Percentiles rank a stretch among this genome's conserved stretches.
These are phyloP conservation scores for Singerocomus inundabilis DNA, from an alignment of 1,284 basidiomycete genomes.

Conservation along the genomic window DNA sequence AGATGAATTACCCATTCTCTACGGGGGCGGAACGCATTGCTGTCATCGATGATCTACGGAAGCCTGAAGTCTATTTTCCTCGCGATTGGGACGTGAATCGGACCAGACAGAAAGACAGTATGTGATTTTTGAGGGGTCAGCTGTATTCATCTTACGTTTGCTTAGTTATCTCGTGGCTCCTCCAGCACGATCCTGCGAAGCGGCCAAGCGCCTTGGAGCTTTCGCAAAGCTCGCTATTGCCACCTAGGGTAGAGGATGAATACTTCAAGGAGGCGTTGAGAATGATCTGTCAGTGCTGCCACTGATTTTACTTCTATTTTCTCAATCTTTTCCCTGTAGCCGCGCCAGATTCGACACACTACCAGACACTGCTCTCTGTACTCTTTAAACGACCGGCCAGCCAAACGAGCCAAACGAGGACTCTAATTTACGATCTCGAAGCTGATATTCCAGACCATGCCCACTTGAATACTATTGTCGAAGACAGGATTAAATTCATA, in stretches of 20 bases:
- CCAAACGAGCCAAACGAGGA: conserved; percentile 57
- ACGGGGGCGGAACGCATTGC: conserved; percentile 86
- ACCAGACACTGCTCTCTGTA: conserved; percentile 66
- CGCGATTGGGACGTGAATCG: conserved; percentile 67
- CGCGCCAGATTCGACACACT: conserved; percentile 70
- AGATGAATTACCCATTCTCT: conserved; percentile 91
- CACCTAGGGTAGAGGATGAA: conserved; percentile 77
- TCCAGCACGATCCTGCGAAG: conserved; percentile 81
- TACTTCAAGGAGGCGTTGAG: conserved; percentile 79
- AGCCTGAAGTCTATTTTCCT: conserved; percentile 75
- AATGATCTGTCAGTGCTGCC: conserved; percentile 61
- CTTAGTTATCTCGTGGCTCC: conserved; percentile 75
- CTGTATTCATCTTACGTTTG: conserved; percentile 5
- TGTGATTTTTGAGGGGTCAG: conserved; percentile 24
- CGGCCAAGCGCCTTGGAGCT: conserved; percentile 86
- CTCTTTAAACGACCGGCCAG: conserved; percentile 63
- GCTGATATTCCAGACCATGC: conserved; percentile 71
- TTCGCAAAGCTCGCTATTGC: conserved; percentile 76
- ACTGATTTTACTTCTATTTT: neutral
- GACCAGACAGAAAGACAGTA: conserved; percentile 66
- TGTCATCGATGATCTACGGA: conserved; percentile 78
- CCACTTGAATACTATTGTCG: conserved; percentile 73
- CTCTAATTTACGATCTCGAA: conserved; percentile 79
- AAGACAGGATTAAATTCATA: conserved; percentile 72
- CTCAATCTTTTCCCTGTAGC: conserved; percentile 39